phyloP scores from a whole-genome alignment of 225 moss, liverwort and hornwort species.

The Pseudoscleropodium purum region DNA sequence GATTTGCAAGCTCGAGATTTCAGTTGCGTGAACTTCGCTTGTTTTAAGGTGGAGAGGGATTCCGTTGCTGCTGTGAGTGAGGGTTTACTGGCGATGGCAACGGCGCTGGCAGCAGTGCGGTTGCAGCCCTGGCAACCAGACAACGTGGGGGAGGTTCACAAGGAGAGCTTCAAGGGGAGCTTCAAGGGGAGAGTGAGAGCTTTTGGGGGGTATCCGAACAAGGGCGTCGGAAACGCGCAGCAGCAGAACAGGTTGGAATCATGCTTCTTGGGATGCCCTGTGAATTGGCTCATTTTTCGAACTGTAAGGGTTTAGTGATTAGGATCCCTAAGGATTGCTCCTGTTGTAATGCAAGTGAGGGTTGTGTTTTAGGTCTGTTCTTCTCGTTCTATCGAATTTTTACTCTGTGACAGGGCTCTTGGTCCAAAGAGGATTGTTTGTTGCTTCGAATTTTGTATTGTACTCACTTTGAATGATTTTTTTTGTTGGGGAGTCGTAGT shows the following conservation, averaged over 20 bases:
- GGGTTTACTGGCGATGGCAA: constrained; percentile 14
- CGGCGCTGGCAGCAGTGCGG: constrained; percentile 35
- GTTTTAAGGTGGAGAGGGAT: background rate
- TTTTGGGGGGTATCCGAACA: background rate
- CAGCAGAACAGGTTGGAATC: constrained; percentile 14
- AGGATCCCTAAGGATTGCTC: background rate
- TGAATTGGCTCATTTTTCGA: background rate
- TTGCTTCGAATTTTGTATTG: background rate
- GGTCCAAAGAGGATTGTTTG: background rate
- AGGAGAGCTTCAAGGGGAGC: background rate
- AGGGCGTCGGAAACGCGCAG: background rate
- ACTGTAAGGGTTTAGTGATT: background rate
- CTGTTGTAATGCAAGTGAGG: background rate
- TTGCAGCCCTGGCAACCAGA: constrained; percentile 21
- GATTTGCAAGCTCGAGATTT: background rate
- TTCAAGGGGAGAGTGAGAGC: background rate
- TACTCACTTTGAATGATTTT: background rate
- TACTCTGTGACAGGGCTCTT: background rate
- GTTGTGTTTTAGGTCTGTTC: background rate
- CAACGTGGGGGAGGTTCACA: background rate
- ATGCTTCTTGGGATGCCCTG: background rate
- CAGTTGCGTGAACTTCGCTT: background rate
- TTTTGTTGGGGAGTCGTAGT: background rate
- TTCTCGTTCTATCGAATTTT: background rate
- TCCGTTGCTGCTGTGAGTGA: background rate